Evolutionary conservation across 495 filamentous ascomycete genomes (phyloP).

Genomic region (Penicillium lagena): DNA sequence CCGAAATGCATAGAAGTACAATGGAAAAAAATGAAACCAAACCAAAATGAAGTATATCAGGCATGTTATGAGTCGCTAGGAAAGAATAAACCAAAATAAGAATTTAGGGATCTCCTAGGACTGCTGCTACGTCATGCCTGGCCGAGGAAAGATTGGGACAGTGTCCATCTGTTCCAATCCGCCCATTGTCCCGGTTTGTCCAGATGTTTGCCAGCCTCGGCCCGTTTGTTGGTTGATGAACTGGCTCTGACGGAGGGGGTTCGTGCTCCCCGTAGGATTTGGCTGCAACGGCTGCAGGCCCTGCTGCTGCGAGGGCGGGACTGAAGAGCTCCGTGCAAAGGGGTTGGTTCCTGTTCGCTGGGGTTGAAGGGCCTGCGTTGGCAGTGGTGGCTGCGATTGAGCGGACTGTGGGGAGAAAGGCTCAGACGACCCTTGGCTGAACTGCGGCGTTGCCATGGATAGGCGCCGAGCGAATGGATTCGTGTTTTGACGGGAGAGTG

Average conservation of each 20-base stretch:
- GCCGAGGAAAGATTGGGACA: slow-evolving; percentile 80
- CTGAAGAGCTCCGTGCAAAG: slow-evolving; percentile 40
- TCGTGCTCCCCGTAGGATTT: slow-evolving; percentile 80
- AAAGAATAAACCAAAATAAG: background rate
- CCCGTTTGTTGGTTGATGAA: slow-evolving; percentile 86
- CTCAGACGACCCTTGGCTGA: slow-evolving; percentile 20
- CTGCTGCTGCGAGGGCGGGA: slow-evolving; percentile 26
- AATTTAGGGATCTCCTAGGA: slow-evolving; percentile 3
- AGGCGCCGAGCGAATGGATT: slow-evolving; percentile 73
- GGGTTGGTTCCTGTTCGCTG: slow-evolving; percentile 47
- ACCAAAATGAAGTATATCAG: no score
- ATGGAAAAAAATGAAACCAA: slow-evolving; percentile 1
- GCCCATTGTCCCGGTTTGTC: slow-evolving; percentile 70
- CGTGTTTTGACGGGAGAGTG: slow-evolving; percentile 60
- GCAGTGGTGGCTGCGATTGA: slow-evolving; percentile 37
- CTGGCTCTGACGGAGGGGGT: slow-evolving; percentile 84
- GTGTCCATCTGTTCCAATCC: slow-evolving; percentile 75
- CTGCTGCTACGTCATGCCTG: slow-evolving; percentile 33
- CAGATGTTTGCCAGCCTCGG: slow-evolving; percentile 72
- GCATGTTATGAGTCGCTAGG: no score
- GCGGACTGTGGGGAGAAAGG: slow-evolving; percentile 24
- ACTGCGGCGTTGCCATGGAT: slow-evolving; percentile 38
- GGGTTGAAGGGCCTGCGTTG: slow-evolving; percentile 29
- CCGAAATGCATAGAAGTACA: background rate
- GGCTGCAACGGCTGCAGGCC: slow-evolving; percentile 50